A percentile compares a stretch with the other conserved stretches of the same genome.
Conservation (phyloP, 768 basidiomycete genomes). For the Trametes maxima region DNA sequence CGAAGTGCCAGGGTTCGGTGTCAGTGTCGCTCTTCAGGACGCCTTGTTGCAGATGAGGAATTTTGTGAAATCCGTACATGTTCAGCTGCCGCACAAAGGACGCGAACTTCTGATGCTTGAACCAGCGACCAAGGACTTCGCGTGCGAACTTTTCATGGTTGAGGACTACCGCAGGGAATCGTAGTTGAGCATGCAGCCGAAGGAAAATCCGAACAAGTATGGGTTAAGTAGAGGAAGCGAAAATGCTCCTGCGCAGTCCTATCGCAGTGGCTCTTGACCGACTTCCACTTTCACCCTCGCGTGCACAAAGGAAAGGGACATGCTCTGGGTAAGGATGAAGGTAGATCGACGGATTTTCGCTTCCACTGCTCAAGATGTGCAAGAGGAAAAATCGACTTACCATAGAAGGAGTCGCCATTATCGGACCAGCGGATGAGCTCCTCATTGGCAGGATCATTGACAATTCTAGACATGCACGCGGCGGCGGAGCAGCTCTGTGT, state of each 20-base stretch:
- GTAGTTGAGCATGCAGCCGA: not conserved
- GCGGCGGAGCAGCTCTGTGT: not conserved
- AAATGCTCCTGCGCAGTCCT: too few species aligned
- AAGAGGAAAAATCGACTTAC: slow-evolving; percentile 41
- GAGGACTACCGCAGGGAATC: slow-evolving; percentile 56
- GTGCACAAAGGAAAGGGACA: too few species aligned
- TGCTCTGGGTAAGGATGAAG: too few species aligned
- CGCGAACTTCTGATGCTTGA: slow-evolving; percentile 96
- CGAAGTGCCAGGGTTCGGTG: slow-evolving; percentile 89
- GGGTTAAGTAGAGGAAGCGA: too few species aligned
- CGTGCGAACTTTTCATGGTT: slow-evolving; percentile 90
- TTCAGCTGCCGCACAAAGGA: slow-evolving; percentile 93
- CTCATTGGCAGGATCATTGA: slow-evolving; percentile 81
- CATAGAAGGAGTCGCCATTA: slow-evolving; percentile 89
- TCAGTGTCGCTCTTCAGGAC: slow-evolving; percentile 83
- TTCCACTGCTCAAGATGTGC: too few species aligned
- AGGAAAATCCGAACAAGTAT: not conserved
- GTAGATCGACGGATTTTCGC: too few species aligned
- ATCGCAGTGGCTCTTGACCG: too few species aligned
- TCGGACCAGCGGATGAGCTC: slow-evolving; percentile 92
- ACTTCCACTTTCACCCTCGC: too few species aligned
- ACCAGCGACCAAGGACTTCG: slow-evolving; percentile 90
- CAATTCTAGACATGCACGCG: slow-evolving; percentile 63
- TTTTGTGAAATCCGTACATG: slow-evolving; percentile 96
- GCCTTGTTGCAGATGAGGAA: slow-evolving; percentile 94